These are phyloP conservation scores for Penicillium roqueforti DNA, from an alignment of 495 filamentous ascomycete species.

Conservation along the genomic window DNA sequence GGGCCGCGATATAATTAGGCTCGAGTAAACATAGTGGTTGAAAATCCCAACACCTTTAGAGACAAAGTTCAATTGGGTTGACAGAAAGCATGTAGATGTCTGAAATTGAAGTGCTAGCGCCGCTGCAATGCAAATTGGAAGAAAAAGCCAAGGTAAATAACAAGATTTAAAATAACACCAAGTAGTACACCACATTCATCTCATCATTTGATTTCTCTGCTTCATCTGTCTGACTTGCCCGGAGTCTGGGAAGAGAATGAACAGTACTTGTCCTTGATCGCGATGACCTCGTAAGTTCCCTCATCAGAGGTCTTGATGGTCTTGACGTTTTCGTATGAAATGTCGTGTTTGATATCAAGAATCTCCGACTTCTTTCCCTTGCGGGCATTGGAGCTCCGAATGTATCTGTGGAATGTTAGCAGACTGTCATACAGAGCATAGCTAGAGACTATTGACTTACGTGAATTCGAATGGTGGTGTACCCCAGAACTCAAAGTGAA, in stretches of 20 bases:
- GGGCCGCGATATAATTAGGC: not conserved
- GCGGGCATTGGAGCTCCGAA: slow-evolving; percentile 74
- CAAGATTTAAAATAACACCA: slow-evolving; percentile 15
- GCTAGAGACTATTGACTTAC: slow-evolving; percentile 34
- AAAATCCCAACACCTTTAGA: not conserved
- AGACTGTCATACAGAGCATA: not conserved
- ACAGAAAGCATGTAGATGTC: slow-evolving; percentile 8
- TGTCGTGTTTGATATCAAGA: slow-evolving; percentile 83
- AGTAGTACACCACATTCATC: slow-evolving; percentile 19
- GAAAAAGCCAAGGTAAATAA: slow-evolving; percentile 10
- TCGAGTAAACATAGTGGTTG: not conserved
- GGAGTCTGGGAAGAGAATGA: slow-evolving; percentile 66
- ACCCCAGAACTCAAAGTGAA: slow-evolving; percentile 89
- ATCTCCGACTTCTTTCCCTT: slow-evolving; percentile 73
- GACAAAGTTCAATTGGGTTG: not conserved
- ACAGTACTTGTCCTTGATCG: slow-evolving; percentile 89
- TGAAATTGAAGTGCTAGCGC: slow-evolving; percentile 23
- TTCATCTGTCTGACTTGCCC: slow-evolving; percentile 40
- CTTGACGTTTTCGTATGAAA: slow-evolving; percentile 74
- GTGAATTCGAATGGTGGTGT: slow-evolving; percentile 97
- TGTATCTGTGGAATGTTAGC: slow-evolving; percentile 54
- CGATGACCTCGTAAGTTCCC: slow-evolving; percentile 93
- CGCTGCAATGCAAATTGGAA: slow-evolving; percentile 35
- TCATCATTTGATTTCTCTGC: slow-evolving; percentile 22
- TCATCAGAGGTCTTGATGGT: slow-evolving; percentile 80